These are phyloP conservation scores for Forsythia viridissima DNA, from an alignment of 257 asterid species.

Conservation along the genomic window DNA sequence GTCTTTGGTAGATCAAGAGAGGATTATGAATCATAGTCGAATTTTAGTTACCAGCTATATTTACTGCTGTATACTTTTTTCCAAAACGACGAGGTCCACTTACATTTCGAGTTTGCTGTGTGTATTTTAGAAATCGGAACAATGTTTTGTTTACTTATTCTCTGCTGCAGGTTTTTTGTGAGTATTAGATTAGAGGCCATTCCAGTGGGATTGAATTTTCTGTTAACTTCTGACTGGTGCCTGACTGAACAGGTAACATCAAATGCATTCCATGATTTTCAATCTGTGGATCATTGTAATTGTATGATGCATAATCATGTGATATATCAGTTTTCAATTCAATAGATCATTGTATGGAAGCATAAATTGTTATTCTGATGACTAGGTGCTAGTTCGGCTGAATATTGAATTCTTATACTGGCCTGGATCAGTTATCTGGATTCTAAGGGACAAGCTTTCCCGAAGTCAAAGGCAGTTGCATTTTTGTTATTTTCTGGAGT, in stretches of 20 bases:
- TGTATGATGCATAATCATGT: background rate
- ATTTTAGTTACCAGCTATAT: background rate
- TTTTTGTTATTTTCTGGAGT: constrained; percentile 49
- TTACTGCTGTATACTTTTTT: background rate
- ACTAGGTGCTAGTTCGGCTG: background rate
- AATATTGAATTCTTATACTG: constrained; percentile 21
- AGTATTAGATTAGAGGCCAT: constrained; percentile 13
- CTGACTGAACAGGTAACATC: constrained; percentile 24
- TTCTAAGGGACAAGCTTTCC: constrained; percentile 29
- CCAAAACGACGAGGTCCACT: background rate
- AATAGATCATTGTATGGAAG: background rate
- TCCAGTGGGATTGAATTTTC: background rate
- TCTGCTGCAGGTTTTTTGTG: constrained; percentile 32
- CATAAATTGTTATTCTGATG: constrained; percentile 1
- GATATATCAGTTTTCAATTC: background rate
- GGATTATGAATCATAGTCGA: constrained; percentile 3
- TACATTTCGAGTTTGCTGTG: background rate
- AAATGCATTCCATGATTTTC: background rate
- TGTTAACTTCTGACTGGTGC: constrained; percentile 9
- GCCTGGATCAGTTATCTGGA: constrained; percentile 33
- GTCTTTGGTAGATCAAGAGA: constrained; percentile 8
- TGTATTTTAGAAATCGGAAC: background rate
- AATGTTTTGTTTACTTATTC: background rate
- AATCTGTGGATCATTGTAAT: background rate
- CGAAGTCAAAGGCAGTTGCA: constrained; percentile 34